Evolutionary conservation across 2,329 filamentous ascomycete genomes (phyloP), one percentile per base, ranked within the genome.

Genomic region (Paracamarosporium sp.): DNA sequence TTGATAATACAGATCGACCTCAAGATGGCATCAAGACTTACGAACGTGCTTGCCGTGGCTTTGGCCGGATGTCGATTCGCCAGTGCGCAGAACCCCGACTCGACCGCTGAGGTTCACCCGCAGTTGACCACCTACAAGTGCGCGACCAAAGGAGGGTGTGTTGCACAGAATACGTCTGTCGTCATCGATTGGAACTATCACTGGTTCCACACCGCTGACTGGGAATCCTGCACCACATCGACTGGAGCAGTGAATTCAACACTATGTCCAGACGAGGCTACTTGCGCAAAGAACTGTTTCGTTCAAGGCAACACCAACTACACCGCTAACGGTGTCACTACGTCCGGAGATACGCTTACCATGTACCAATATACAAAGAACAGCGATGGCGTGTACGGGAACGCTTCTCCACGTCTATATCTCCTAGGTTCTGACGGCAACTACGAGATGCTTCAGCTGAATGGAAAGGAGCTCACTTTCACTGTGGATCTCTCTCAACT

Each of bases 261-360:
- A 5, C 33, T 50, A 8, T 78, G 76, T 57, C 64, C 73, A 2
- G 68, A 73, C 36, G 60, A 68, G 36, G 56, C 53, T 28, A 50
- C 59, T 17, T 85, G 83, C 62, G 82, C 82, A 5, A 38, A 73
- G 7, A 79, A 82, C 63, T 85, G 83, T 71, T 83, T 81, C 58
- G 62, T 86, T 25, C 83, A 86, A 43, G 83, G 83, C 52, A 82
- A 82, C 46, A 25, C 45, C 1, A 80, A 84, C 63, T 86, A 86
- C 66, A 50, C 72, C 4, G 70, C 65, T 46, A 85, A 85, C 53
- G 83, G 67, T 30, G 62, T 67, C 24, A 65, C 64, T 12, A 60
- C 67, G 3, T 60, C 58, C 25, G 68, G 68, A 28, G 60, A 67
- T 43, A 63, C 66, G 8, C 56, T 70, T 13, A 50, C 58, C 41